Percentiles rank a stretch among this genome's conserved stretches.
These are phyloP conservation scores for Trichomonas tenax DNA, from an alignment of 208 protist species.

Conservation along the genomic window DNA sequence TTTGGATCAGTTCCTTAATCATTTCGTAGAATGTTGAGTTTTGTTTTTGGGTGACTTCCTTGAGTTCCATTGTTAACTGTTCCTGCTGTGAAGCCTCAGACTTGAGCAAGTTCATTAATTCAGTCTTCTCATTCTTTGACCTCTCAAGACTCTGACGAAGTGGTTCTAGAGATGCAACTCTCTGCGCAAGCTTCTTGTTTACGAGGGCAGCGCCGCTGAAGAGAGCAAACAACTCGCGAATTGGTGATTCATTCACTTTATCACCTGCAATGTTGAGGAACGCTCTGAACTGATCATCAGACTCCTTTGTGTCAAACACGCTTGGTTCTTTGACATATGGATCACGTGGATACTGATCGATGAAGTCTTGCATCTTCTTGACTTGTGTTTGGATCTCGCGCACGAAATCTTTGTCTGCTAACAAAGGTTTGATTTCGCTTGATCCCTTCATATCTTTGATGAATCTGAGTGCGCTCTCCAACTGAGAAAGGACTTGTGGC, in stretches of 20 bases:
- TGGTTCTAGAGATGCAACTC: neutral
- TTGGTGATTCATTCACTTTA: neutral
- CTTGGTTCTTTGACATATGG: neutral
- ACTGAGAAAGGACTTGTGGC: neutral
- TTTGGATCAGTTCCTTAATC: neutral
- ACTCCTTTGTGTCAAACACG: neutral
- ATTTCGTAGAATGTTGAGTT: neutral
- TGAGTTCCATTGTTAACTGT: neutral
- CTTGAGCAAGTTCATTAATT: neutral
- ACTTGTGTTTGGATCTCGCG: neutral
- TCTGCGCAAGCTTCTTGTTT: neutral
- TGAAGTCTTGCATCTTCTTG: neutral
- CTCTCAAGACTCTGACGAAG: neutral
- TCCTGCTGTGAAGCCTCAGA: neutral
- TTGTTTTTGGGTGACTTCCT: neutral
- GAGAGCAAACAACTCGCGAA: neutral
- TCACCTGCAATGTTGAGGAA: neutral
- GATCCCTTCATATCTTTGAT: neutral
- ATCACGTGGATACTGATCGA: neutral
- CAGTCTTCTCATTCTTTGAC: neutral
- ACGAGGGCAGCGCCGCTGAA: neutral
- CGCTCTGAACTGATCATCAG: neutral
- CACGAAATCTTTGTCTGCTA: neutral
- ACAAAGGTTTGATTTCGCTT: neutral
- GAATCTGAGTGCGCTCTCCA: neutral